Evolutionary conservation across 2,329 filamentous ascomycete genomes (phyloP).

Genomic region (Sclerotinia trifoliorum): DNA sequence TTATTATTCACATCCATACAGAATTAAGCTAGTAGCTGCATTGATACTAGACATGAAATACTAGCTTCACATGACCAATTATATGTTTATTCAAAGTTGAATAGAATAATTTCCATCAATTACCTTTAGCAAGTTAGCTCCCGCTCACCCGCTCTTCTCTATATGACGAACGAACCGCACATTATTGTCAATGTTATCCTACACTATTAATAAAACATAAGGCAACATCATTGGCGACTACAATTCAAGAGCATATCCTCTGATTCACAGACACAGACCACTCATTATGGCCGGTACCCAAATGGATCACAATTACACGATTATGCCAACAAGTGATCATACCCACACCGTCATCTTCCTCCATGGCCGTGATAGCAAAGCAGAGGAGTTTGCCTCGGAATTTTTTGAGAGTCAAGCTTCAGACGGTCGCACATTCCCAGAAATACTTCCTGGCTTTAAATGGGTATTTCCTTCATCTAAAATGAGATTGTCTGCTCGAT

Average conservation of each 20-base stretch:
- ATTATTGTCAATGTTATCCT: neutral
- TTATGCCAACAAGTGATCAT: neutral
- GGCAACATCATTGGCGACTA: neutral
- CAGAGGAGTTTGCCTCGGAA: neutral
- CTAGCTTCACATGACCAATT: neutral
- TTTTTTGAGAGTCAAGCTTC: neutral
- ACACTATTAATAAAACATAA: too few species aligned
- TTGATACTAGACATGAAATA: neutral
- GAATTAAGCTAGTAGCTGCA: neutral
- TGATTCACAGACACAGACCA: neutral
- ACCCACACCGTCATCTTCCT: slow-evolving; percentile 48
- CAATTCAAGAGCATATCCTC: neutral
- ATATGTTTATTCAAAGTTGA: neutral
- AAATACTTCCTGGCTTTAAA: neutral
- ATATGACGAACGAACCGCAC: neutral
- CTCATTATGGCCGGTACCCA: neutral
- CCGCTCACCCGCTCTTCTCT: neutral
- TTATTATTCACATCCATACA: neutral
- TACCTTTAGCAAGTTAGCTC: too few species aligned
- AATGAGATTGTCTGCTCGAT: slow-evolving; percentile 9
- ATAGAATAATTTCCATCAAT: neutral
- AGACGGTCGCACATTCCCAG: slow-evolving; percentile 37
- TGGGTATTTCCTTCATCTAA: neutral
- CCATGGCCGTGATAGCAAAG: slow-evolving; percentile 43
- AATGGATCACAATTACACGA: neutral